These are phyloP conservation scores for Phaseolus lunatus DNA, from an alignment of 306 rosid genomes.

Conservation along the genomic window DNA sequence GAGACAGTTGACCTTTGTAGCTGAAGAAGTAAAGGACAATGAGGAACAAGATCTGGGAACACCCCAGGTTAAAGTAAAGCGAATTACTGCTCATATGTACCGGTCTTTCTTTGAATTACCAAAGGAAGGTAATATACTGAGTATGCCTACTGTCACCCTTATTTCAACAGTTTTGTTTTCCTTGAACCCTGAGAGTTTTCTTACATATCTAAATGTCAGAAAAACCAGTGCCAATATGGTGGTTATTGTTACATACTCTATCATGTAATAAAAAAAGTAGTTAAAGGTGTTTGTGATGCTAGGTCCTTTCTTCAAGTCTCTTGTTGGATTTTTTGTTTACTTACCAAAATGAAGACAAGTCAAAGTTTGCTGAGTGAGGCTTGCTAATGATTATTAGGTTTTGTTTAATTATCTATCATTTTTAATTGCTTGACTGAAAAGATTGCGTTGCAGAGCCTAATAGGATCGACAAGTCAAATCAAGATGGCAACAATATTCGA, in stretches of 20 bases:
- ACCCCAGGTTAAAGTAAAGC: conserved; percentile 44
- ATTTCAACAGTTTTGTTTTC: conserved; percentile 15
- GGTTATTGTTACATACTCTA: conserved; percentile 30
- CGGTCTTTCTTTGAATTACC: conserved; percentile 47
- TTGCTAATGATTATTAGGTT: conserved; percentile 16
- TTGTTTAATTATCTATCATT: conserved; percentile 25
- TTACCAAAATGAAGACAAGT: conserved; percentile 28
- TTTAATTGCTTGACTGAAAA: conserved; percentile 48
- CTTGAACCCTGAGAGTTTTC: conserved; percentile 3
- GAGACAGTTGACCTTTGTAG: conserved; percentile 53
- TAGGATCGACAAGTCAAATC: conserved; percentile 40
- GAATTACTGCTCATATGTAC: conserved; percentile 55
- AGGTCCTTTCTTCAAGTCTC: conserved; percentile 27
- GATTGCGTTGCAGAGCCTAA: conserved; percentile 45
- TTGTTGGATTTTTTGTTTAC: conserved; percentile 21
- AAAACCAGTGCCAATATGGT: conserved; percentile 29
- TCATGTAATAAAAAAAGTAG: not conserved
- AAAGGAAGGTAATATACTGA: conserved; percentile 47
- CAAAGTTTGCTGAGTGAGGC: conserved; percentile 19
- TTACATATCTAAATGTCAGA: conserved; percentile 33
- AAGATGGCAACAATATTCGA: conserved; percentile 39
- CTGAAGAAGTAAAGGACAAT: conserved; percentile 48
- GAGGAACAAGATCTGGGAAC: conserved; percentile 43
- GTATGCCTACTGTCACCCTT: conserved; percentile 39
- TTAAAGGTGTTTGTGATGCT: conserved; percentile 30